Percentiles rank a stretch among this genome's conserved stretches.
phyloP scores from a whole-genome alignment of 2,329 filamentous ascomycete species.

The Aureobasidium vineae region DNA sequence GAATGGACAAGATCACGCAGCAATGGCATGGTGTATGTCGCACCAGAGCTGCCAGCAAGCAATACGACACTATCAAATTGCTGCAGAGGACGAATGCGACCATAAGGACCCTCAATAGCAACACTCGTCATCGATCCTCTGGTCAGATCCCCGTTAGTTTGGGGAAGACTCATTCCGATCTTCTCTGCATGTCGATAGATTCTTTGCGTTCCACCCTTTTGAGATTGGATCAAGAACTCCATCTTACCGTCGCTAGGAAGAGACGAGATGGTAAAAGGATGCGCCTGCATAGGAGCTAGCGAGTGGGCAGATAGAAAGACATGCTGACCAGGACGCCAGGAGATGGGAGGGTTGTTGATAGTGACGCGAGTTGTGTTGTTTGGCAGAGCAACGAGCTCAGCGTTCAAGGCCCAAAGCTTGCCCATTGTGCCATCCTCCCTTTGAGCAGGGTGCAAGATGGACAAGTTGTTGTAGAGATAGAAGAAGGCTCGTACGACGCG shows the following conservation, averaged over 20 bases:
- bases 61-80: constrained; percentile 63
- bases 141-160: constrained; percentile 7
- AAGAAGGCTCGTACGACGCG: constrained; percentile 51
- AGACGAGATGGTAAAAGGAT: constrained; percentile 64
- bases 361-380: constrained; percentile 58
- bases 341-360: constrained; percentile 55
- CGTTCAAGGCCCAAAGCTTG: constrained; percentile 26
- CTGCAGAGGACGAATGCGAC: constrained; percentile 41
- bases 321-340: constrained; percentile 63
- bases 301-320: constrained; percentile 60
- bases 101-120: constrained; percentile 36
- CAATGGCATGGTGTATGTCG: constrained; percentile 57
- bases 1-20: constrained; percentile 54
- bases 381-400: constrained; percentile 44
- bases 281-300: constrained; percentile 58
- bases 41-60: constrained; percentile 60
- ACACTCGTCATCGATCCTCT: constrained; percentile 4
- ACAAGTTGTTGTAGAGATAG: constrained; percentile 43
- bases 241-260: constrained; percentile 56
- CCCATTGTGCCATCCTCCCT: constrained; percentile 26
- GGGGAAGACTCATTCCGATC: constrained; percentile 39
- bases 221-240: constrained; percentile 57
- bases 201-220: constrained; percentile 53
- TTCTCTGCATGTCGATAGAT: constrained; percentile 55
- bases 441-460: constrained; percentile 42